Percentiles rank a stretch among this genome's conserved stretches.
Evolutionary conservation across 805 yeast genomes (phyloP).

Genomic region (Candida pini): DNA sequence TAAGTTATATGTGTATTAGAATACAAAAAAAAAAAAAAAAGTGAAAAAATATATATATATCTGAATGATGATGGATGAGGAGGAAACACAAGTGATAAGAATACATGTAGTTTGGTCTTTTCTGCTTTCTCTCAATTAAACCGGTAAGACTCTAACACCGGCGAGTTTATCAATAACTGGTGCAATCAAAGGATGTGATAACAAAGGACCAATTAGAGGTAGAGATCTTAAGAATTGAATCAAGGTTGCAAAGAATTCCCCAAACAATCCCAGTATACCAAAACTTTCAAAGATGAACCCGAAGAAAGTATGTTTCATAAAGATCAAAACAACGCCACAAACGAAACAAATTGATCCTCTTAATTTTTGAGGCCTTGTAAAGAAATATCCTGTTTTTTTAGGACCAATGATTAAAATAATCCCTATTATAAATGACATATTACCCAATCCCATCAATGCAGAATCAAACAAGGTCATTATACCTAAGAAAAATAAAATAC

Average conservation of each 20-base stretch:
- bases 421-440: slow-evolving; percentile 75
- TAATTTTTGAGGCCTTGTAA: slow-evolving; percentile 79
- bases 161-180: slow-evolving; percentile 65
- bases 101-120: too few relatives aligned
- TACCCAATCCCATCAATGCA: slow-evolving; percentile 85
- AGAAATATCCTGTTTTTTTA: slow-evolving; percentile 73
- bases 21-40: too few relatives aligned
- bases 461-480: slow-evolving; percentile 82
- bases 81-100: too few relatives aligned
- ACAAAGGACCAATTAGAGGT: slow-evolving; percentile 81
- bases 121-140: too few relatives aligned
- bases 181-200: slow-evolving; percentile 76
- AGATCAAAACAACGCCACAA: slow-evolving; percentile 69
- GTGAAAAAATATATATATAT: too few relatives aligned
- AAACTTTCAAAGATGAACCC: slow-evolving; percentile 83
- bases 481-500: slow-evolving; percentile 74
- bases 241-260: slow-evolving; percentile 85
- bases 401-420: slow-evolving; percentile 82
- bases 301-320: slow-evolving; percentile 68
- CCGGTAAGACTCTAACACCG: slow-evolving; percentile 64
- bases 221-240: slow-evolving; percentile 80
- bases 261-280: slow-evolving; percentile 89
- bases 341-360: slow-evolving; percentile 81
- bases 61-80: too few relatives aligned
- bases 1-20: too few relatives aligned